phyloP scores from a whole-genome alignment of 192 early-diverging fungal genomes.

The Obelidium mucronatum region DNA sequence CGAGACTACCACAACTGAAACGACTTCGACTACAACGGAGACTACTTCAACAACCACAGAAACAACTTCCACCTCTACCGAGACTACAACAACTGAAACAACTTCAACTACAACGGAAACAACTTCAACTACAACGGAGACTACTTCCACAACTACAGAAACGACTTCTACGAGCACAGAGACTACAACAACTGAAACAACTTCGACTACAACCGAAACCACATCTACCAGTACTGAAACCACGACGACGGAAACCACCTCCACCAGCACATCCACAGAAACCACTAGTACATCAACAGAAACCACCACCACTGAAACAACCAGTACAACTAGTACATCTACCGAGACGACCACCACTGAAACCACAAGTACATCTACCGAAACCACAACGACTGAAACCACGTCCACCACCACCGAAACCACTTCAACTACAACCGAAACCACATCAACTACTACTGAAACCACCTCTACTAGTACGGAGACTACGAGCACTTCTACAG shows the following conservation, averaged over 20 bases:
- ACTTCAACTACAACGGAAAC: neutral
- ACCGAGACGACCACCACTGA: neutral
- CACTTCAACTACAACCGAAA: slow-evolving; percentile 4
- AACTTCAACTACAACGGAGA: neutral
- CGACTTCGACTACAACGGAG: neutral
- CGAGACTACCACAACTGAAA: neutral
- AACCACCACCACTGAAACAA: neutral
- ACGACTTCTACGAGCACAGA: slow-evolving; percentile 10
- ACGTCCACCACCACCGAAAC: neutral
- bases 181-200: slow-evolving; percentile 4
- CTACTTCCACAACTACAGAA: neutral
- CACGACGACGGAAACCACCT: neutral
- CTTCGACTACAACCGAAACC: slow-evolving; percentile 2
- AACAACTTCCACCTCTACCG: neutral
- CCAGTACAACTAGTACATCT: neutral
- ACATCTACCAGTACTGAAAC: slow-evolving; percentile 11
- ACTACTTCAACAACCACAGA: slow-evolving; percentile 1
- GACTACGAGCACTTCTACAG: neutral
- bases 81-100: neutral
- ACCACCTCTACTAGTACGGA: neutral
- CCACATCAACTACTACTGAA: neutral
- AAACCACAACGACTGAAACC: neutral
- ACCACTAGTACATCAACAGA: neutral
- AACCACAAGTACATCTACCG: neutral
- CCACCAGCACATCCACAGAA: neutral